phyloP scores from a whole-genome alignment of 768 basidiomycete genomes.

The Lactarius hatsudake region DNA sequence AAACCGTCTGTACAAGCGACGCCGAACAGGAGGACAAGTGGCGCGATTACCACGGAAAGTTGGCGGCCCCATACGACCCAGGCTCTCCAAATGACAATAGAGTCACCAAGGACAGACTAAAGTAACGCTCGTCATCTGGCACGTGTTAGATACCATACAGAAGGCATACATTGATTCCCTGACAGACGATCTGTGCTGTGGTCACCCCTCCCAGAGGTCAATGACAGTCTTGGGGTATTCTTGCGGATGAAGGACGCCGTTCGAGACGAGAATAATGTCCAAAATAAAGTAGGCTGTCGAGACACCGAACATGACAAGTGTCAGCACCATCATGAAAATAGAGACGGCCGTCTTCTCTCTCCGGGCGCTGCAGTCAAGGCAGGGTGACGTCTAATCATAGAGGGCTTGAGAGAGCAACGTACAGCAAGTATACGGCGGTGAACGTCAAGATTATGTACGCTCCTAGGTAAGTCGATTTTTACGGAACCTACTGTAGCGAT shows the following conservation, averaged over 20 bases:
- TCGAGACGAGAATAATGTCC: constrained; percentile 7
- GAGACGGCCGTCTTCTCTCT: constrained; percentile 12
- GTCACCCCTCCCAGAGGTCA: neutral
- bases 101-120: constrained; percentile 18
- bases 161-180: constrained; percentile 12
- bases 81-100: constrained; percentile 26
- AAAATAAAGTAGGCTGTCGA: constrained; percentile 12
- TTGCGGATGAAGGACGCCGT: constrained; percentile 12
- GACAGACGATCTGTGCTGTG: constrained; percentile 8
- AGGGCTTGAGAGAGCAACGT: neutral
- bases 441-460: constrained; percentile 8
- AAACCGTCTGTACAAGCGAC: constrained; percentile 11
- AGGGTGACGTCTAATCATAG: neutral
- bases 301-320: constrained; percentile 18
- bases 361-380: neutral
- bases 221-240: constrained; percentile 8
- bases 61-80: constrained; percentile 19
- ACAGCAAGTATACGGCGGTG: constrained; percentile 20
- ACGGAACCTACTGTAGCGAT: too few species aligned
- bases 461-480: constrained; percentile 13
- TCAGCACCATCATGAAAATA: constrained; percentile 14
- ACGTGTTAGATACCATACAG: neutral
- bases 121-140: neutral
- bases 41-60: constrained; percentile 9
- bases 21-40: constrained; percentile 19